Base-by-base conservation (phyloP, 768 basidiomycete genomes). In the Boletus barrowsii region DNA sequence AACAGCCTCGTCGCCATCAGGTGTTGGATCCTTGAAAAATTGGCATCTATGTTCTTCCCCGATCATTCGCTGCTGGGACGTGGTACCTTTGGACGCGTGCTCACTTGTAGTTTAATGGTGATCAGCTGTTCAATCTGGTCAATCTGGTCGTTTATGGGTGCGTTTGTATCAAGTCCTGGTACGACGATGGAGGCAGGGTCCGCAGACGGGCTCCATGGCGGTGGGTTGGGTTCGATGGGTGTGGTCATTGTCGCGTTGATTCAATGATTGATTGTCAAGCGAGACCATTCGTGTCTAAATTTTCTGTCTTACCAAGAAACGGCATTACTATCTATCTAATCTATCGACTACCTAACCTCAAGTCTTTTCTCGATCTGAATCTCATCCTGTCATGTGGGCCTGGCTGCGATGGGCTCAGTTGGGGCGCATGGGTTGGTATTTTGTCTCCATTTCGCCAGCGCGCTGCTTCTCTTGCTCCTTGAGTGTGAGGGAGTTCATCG, bases 111-210 rank as follows among this genome's bases (percentile, higher is more conserved):
- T 60, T 93, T 88, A 49, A 94, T 79, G 10, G 95, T 94, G 57
- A 96, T 95, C 64, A 95, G 79, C 67, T 97, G 95, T 71, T 98
- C 95, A 54, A 97, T 92, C 71, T 95, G 91, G 64, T 96, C 93
- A 50, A 93, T 87, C 73, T 97, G 94, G 63, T 87, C 92, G 55
- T 80, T 80, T 24, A 84, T 74, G 20, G 88, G 77, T 22, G 88
- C 87, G 10, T 74, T 76, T 1, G 79, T 81, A 62, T 93, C 87
- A 36, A 93, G 75, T 0, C 90, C 90, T 9, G 88, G 85, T 3
- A 92, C 76, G 14, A 75, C 67, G 50, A 93, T 90, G 42, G 79
- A 77, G 1, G 78, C 62, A 17, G 88, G 84, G 68, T 91, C 80
- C 5, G 75, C 58, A 29, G 76, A 82, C 9, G 89, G 87, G 56